These are phyloP conservation scores for Tolypocladium nubicola DNA, from an alignment of 2,329 filamentous ascomycete genomes.

Conservation along the genomic window DNA sequence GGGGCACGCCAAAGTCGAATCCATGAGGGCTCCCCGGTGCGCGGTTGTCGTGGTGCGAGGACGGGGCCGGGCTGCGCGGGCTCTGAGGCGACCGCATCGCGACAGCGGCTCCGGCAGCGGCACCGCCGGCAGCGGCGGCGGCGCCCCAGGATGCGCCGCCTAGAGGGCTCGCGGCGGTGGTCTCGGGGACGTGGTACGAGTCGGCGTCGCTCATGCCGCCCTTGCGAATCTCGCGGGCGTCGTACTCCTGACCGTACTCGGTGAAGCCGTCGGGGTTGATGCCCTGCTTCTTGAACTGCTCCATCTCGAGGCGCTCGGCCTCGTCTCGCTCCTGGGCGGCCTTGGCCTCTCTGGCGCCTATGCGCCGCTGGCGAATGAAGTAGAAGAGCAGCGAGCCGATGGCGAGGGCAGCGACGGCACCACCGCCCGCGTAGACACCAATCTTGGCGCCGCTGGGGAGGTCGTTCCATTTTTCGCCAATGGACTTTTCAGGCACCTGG, in stretches of 20 bases:
- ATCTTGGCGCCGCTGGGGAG: constrained; percentile 39
- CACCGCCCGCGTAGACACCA: constrained; percentile 39
- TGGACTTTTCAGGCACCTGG: constrained; percentile 26
- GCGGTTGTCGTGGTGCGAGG: neutral
- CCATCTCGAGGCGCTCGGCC: constrained; percentile 39
- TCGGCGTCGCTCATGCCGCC: constrained; percentile 5
- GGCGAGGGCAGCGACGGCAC: constrained; percentile 30
- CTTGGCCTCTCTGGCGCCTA: constrained; percentile 40
- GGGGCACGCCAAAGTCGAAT: constrained; percentile 9
- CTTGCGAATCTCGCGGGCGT: constrained; percentile 6
- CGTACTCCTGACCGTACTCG: constrained; percentile 12
- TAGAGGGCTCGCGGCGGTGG: constrained; percentile 7
- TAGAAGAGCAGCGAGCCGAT: constrained; percentile 35
- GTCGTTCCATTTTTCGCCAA: constrained; percentile 42
- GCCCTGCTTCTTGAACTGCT: constrained; percentile 36
- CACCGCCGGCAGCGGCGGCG: constrained; percentile 1
- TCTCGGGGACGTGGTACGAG: constrained; percentile 9
- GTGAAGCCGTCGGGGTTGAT: constrained; percentile 36
- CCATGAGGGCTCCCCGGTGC: constrained; percentile 1
- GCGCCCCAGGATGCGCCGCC: constrained; percentile 4
- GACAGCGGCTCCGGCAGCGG: constrained; percentile 1
- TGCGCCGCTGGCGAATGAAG: constrained; percentile 44
- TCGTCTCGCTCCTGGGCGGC: constrained; percentile 31
- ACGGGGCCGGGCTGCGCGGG: constrained; percentile 6
- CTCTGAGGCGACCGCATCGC: neutral